Evolutionary conservation across 2,329 filamentous ascomycete species (phyloP), one percentile per base, ranked within the genome.

Genomic region (Sporothrix variecibatus): DNA sequence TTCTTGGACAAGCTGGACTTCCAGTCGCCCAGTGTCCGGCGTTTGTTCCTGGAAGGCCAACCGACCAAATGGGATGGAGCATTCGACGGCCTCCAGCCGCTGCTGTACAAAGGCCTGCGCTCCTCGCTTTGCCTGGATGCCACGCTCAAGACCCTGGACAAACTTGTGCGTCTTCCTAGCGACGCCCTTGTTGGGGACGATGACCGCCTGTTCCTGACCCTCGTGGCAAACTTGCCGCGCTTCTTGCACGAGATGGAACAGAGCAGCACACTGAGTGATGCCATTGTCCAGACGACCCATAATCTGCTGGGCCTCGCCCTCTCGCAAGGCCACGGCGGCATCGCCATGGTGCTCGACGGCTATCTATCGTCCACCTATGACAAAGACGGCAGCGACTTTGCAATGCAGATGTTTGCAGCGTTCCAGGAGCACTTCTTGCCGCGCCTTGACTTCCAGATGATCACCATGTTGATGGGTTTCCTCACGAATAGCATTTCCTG

Each of bases 51-150:
- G 73, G 93, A 97, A 31, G 93, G 91, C 20, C 92, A 93, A 77
- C 96, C 96, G 1, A 86, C 89, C 1, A 92, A 92, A 77, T 99
- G 97, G 96, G 94, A 98, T 78, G 94, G 94, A 1, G 83, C 86
- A 0, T 98, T 98, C 78, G 92, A 96, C 75, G 96, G 97, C 2
- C 84, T 99, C 9, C 93, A 97, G 76, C 89, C 91, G 3, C 84
- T 98, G 64, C 87, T 98, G 0, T 95, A 97, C 84, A 98, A 98
- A 81, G 97, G 96, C 0, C 84, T 98, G 38, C 91, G 95, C 73
- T 99, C 96, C 0, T 95, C 94, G 0, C 82, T 91, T 8, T 97
- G 94, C 75, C 89, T 97, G 76, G 91, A 94, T 46, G 87, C 91
- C 64, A 94, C 94, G 0, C 84, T 99, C 60, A 87, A 90, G 69